Evolutionary conservation across 352 stramenopile genomes (phyloP).

Genomic region (Globisporangium iwayamae): DNA sequence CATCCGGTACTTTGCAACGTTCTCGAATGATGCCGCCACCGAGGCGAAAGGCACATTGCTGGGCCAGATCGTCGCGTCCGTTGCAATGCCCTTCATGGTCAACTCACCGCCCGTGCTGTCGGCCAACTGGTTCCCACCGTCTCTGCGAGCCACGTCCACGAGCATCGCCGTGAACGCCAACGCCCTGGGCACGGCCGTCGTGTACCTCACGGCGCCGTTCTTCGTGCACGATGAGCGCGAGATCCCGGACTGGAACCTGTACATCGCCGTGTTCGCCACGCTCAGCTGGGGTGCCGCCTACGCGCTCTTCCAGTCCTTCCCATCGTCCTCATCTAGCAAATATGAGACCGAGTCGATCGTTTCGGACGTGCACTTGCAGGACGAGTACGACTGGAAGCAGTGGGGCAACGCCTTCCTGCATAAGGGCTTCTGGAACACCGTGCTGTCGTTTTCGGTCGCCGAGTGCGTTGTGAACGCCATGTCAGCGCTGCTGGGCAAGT

Average conservation of each 20-base stretch:
- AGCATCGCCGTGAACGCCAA: slow-evolving; percentile 77
- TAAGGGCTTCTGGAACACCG: slow-evolving; percentile 56
- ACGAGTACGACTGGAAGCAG: slow-evolving; percentile 75
- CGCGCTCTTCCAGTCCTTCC: slow-evolving; percentile 47
- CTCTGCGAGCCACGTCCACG: slow-evolving; percentile 58
- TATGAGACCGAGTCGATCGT: slow-evolving; percentile 38
- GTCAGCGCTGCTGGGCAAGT: slow-evolving; percentile 66
- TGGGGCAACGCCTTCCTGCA: slow-evolving; percentile 64
- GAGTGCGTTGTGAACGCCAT: slow-evolving; percentile 73
- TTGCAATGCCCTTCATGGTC: slow-evolving; percentile 86
- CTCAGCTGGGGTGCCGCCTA: slow-evolving; percentile 18
- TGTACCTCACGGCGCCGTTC: slow-evolving; percentile 55
- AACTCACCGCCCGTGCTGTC: slow-evolving; percentile 73
- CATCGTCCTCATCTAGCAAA: slow-evolving; percentile 10
- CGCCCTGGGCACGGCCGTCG: slow-evolving; percentile 56
- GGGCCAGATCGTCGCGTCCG: slow-evolving; percentile 56
- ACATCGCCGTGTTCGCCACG: slow-evolving; percentile 30
- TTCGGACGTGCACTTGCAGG: slow-evolving; percentile 52
- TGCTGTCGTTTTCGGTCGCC: slow-evolving; percentile 59
- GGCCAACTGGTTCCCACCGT: slow-evolving; percentile 71
- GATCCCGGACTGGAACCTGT: slow-evolving; percentile 43
- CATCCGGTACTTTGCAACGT: slow-evolving; percentile 44
- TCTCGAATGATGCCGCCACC: slow-evolving; percentile 13
- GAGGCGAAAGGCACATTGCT: slow-evolving; percentile 47
- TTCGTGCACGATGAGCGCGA: slow-evolving; percentile 33